Percentiles rank a stretch among this genome's conserved stretches.
These are phyloP conservation scores for Iberis pinnata DNA, from an alignment of 345 rosid genomes.

Conservation along the genomic window DNA sequence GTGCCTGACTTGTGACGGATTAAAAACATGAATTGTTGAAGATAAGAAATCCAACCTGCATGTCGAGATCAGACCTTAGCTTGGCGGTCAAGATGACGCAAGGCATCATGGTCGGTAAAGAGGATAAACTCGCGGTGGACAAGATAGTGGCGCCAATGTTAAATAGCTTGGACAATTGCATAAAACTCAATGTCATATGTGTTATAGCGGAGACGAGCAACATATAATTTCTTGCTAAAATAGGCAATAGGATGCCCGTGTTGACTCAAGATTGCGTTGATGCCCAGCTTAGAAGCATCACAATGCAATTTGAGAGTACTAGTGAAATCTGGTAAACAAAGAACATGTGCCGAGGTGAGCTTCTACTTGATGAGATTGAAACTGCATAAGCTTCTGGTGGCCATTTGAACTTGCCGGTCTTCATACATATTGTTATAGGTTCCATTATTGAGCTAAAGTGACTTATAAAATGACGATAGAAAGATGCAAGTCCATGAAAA, in stretches of 20 bases:
- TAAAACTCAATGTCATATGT: neutral
- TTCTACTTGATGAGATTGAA: neutral
- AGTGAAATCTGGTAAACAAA: too few species aligned
- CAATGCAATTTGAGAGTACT: neutral
- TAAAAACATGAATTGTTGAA: neutral
- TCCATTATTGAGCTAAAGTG: neutral
- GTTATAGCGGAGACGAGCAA: neutral
- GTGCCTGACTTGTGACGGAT: neutral
- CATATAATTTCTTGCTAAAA: neutral
- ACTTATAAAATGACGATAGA: neutral
- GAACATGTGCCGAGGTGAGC: neutral
- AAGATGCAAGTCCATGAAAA: neutral
- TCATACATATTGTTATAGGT: neutral
- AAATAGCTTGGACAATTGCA: neutral
- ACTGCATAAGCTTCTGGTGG: accelerated
- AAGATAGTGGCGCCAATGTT: neutral
- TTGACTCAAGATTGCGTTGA: neutral
- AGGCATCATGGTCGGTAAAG: too few species aligned
- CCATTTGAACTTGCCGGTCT: neutral
- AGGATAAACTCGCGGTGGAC: neutral
- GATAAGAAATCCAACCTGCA: neutral
- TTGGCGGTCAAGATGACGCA: neutral
- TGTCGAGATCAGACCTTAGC: neutral
- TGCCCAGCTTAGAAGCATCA: neutral
- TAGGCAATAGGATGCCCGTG: neutral